Percentiles rank a stretch among this genome's conserved stretches.
Conservation (phyloP, 768 basidiomycete species). For the Agrocybe pediades region DNA sequence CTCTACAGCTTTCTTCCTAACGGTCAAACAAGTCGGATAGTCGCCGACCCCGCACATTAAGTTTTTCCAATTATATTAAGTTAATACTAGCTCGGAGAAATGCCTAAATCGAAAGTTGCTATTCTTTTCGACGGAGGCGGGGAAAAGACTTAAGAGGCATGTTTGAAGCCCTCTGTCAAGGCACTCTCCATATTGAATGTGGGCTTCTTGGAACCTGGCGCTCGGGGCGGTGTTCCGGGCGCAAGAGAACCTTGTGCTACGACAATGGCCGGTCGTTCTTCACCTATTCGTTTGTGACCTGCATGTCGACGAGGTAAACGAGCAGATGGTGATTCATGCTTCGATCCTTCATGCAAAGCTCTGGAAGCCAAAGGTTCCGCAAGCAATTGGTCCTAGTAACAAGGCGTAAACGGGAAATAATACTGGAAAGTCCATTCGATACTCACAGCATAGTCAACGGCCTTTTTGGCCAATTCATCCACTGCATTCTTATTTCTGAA, state of each 20-base stretch:
- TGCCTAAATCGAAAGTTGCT: neutral
- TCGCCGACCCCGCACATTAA: neutral
- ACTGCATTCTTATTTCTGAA: constrained; percentile 54
- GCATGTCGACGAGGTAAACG: constrained; percentile 40
- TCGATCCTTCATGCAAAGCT: constrained; percentile 45
- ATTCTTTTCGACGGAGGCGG: neutral
- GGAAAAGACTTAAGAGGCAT: constrained; percentile 1
- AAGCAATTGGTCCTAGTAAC: constrained; percentile 61
- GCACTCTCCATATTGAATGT: constrained; percentile 30
- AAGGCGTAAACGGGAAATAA: constrained; percentile 10
- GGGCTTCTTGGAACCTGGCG: constrained; percentile 26
- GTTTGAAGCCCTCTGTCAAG: constrained; percentile 15
- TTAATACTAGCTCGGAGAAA: neutral
- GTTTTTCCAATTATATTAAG: neutral
- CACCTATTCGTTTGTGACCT: constrained; percentile 61
- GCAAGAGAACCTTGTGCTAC: constrained; percentile 57
- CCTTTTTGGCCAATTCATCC: constrained; percentile 53
- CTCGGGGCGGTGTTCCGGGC: constrained; percentile 17
- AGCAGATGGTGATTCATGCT: constrained; percentile 31
- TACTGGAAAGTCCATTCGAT: neutral
- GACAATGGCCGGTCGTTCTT: constrained; percentile 53
- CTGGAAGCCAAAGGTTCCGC: constrained; percentile 62
- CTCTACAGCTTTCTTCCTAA: neutral
- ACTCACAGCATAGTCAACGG: constrained; percentile 68
- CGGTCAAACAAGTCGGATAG: neutral